Base-by-base conservation (phyloP, 805 yeast genomes). In the Cyberlindnera samutprakarnensis region DNA sequence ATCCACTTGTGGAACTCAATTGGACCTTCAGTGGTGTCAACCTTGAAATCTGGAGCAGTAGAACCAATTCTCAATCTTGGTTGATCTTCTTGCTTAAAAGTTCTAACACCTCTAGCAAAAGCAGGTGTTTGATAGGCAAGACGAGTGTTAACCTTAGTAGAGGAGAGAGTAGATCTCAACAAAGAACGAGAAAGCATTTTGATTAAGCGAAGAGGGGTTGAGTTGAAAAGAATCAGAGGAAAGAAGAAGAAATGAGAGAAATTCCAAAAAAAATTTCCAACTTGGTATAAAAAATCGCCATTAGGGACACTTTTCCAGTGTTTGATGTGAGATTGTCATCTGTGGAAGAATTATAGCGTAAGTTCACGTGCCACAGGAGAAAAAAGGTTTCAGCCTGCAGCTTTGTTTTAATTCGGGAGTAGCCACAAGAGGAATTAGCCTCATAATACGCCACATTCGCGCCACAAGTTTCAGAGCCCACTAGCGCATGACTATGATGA, bases 1-100 rank as follows among this genome's bases (percentile, higher is more conserved):
- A 86, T 68, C 68, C 68, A 87, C 40, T 88, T 78, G 65, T 87
- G 94, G 76, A 87, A 87, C 45, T 83, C 75, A 54, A 87, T 75
- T 42, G 74, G 73, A 37, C 96, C 96, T 42, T 68, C 68, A 38
- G 95, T 83, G 36, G 95, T 75, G 43, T 74, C 75, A 38, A 94
- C 90, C 41, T 68, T 65, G 71, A 87, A 87, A 61, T 88, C 79
- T 56, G 96, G 96, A 37, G 94, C 96, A 33, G 63, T 62, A 26
- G 88, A 73, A 34, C 94, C 94, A 57, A 81, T 79, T 68, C 95
- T 74, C 44, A 78, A 61, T 59, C 75, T 67, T 55, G 77, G 76
- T 54, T 71, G 77, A 20, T 68, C 61, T 37, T 68, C 72, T 38
- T 68, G 70, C 41, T 61, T 69, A 47, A 68, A 68, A n/a, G 70